A percentile compares a stretch with the other conserved stretches of the same genome.
Conservation (phyloP, 352 stramenopile genomes). For the Globisporangium iwayamae region DNA sequence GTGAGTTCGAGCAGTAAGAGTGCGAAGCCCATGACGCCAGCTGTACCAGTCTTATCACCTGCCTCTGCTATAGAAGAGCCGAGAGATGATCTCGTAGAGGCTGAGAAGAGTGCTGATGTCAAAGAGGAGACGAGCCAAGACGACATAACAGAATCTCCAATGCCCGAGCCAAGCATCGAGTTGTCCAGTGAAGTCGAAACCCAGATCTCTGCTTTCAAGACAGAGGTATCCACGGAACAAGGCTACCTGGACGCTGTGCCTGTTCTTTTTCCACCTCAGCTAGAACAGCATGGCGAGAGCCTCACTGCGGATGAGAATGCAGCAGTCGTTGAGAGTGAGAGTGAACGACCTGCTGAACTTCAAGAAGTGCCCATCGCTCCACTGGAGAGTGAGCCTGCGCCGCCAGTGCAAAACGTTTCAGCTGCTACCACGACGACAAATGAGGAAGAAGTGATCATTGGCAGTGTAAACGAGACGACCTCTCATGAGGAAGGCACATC, state of each 20-base stretch:
- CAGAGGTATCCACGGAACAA: not conserved
- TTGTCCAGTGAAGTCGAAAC: not conserved
- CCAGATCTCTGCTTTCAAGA: not conserved
- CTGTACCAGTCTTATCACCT: not conserved
- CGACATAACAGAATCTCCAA: not conserved
- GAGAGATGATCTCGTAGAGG: not conserved
- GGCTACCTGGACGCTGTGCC: not conserved
- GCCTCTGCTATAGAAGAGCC: not conserved
- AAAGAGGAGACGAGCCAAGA: not conserved
- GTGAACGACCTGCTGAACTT: not conserved
- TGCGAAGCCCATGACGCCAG: not conserved
- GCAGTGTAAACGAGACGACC: not conserved
- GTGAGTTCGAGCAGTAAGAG: not conserved
- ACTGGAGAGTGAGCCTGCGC: not conserved
- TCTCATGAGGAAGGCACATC: not conserved
- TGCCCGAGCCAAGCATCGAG: not conserved
- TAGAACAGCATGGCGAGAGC: not conserved
- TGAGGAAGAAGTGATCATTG: not conserved
- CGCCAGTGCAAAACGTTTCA: not conserved
- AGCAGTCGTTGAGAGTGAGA: not conserved
- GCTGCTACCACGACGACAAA: not conserved
- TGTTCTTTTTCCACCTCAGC: not conserved
- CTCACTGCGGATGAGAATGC: not conserved
- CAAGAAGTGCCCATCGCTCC: not conserved
- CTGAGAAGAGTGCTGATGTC: not conserved